Base-by-base conservation (phyloP, 2,329 filamentous ascomycete species). In the Xylariaceae sp. region DNA sequence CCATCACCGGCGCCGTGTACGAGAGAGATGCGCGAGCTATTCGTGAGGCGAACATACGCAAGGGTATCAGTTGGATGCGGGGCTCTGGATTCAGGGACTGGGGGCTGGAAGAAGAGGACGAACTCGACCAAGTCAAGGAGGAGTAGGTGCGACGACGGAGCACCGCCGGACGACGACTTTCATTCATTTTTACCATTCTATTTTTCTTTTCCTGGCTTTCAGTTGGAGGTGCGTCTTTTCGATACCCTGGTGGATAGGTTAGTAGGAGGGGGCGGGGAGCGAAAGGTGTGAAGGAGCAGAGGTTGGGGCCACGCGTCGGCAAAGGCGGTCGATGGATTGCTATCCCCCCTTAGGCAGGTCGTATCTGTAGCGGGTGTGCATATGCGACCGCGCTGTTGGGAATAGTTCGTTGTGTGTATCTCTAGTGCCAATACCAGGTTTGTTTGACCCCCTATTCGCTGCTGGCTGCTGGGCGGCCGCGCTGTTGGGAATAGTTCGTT, bases 41-140 rank as follows among this genome's bases (percentile, higher is more conserved):
- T 13, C 82, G 82, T 56, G 88, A 90, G 62, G 79, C 76, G 0
- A 78, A 82, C 51, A 82, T 89, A 72, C 80, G 90, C 54, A 93
- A 91, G 78, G 84, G 82, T 0, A 75, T 95, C 63, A 85, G 86
- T 54, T 89, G 89, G 80, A 73, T 92, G 47, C 80, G 88, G 56
- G 90, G 90, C 0, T 87, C 92, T 67, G 89, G 89, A 0, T 92
- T 85, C 78, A 80, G 81, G 55, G 90, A 94, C 71, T 86, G 87
- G 77, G 78, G 78, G 0, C 69, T 79, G 0, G 79, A 81, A 51
- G 79, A 80, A 41, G 81, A 76, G 3, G 78, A 80, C 7, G 77
- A 78, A 7, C 75, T 73, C 2, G 73, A 72, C 35, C 70, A 70
- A 35, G 55, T 58, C 8, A 63, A 63, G 52, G 65, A 68, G 39